phyloP scores from a whole-genome alignment of 169 alveolate species.

The Neospora caninum region DNA sequence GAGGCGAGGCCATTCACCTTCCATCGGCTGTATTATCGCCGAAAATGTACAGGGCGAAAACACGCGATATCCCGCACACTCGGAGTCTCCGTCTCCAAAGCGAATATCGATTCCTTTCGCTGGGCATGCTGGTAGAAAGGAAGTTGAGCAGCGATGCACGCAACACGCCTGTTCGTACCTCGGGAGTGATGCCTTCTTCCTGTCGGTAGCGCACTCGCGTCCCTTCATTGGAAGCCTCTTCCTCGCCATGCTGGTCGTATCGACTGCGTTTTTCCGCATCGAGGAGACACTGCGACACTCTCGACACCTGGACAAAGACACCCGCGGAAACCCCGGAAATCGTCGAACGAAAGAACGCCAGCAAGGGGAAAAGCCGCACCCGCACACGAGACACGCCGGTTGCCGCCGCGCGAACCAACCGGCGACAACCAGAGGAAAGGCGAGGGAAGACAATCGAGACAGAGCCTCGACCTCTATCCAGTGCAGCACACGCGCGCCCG shows the following conservation, averaged over 20 bases:
- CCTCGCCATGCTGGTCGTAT: neutral
- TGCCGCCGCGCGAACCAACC: neutral
- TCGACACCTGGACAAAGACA: neutral
- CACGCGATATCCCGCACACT: no score
- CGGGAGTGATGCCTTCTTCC: constrained; percentile 25
- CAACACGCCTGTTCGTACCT: neutral
- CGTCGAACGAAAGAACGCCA: neutral
- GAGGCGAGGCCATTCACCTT: no score
- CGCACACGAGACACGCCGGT: no score
- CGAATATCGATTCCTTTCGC: no score
- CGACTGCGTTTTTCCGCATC: neutral
- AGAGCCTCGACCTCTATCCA: neutral
- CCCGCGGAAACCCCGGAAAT: no score
- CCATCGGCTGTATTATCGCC: no score
- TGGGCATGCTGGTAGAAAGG: no score
- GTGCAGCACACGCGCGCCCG: neutral
- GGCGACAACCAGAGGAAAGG: neutral
- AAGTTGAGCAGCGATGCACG: no score
- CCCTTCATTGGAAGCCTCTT: neutral
- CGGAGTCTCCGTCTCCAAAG: no score
- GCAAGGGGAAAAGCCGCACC: neutral
- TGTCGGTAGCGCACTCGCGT: constrained; percentile 30
- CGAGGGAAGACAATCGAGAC: neutral
- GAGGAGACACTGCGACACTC: constrained; percentile 20
- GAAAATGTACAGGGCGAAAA: no score